These are phyloP conservation scores for Neoboletus subvelutipes DNA, from an alignment of 768 basidiomycete genomes.

Conservation along the genomic window DNA sequence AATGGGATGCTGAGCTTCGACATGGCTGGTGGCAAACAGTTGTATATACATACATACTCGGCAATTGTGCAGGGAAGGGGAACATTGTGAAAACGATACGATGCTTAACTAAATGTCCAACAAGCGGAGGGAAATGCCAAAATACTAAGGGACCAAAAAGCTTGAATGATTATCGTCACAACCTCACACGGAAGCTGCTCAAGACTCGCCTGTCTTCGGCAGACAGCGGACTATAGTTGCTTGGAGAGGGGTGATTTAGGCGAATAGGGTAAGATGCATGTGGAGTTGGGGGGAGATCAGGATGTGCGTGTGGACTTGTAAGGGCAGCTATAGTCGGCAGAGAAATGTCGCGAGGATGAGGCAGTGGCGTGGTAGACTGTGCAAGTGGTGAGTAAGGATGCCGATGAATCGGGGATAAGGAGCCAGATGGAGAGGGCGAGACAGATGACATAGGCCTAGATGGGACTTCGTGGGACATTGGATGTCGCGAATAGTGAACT, in stretches of 20 bases:
- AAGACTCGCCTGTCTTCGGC: conserved; percentile 60
- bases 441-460: conserved; percentile 13
- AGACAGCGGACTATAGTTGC: conserved; percentile 41
- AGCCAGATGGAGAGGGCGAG: conserved; percentile 14
- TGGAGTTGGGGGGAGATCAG: background rate
- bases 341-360: conserved; percentile 8
- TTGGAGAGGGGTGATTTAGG: conserved; percentile 26
- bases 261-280: conserved; percentile 16
- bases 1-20: background rate
- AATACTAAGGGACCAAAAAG: background rate
- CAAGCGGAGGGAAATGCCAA: background rate
- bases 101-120: background rate
- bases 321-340: conserved; percentile 27
- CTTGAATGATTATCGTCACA: conserved; percentile 31
- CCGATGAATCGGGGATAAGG: conserved; percentile 13
- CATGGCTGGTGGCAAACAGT: background rate
- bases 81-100: background rate
- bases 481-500: conserved; percentile 8
- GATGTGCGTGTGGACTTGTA: conserved; percentile 4
- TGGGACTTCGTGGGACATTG: conserved; percentile 14
- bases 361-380: conserved; percentile 3
- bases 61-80: conserved; percentile 3
- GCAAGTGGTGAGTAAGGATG: conserved; percentile 5
- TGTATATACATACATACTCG: background rate
- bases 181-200: conserved; percentile 52